These are phyloP conservation scores for Nepenthes alata DNA, from an alignment of 179 eudicot genomes.

Conservation along the genomic window DNA sequence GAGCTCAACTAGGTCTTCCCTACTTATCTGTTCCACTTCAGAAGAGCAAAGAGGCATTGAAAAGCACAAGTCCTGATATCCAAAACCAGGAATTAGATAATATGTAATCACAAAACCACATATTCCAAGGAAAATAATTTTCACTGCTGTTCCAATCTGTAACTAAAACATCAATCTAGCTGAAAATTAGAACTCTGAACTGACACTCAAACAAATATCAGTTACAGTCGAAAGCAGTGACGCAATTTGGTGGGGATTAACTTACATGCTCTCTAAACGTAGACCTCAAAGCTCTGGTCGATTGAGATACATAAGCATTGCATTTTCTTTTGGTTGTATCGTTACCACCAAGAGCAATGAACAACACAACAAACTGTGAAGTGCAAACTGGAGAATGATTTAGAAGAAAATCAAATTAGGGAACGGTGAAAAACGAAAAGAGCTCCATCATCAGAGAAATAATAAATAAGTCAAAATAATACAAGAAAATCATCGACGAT, in stretches of 20 bases:
- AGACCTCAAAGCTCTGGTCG: conserved; percentile 77
- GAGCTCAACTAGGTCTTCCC: conserved; percentile 89
- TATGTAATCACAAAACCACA: not conserved
- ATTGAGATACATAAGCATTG: conserved; percentile 74
- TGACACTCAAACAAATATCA: not conserved
- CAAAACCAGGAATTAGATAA: conserved; percentile 1
- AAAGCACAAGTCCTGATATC: conserved; percentile 55
- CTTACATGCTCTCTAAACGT: conserved; percentile 83
- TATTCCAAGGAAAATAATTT: not conserved
- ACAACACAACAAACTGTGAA: conserved; percentile 75
- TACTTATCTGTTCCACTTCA: conserved; percentile 57
- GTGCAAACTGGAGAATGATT: conserved; percentile 52
- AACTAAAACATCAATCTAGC: too few relatives aligned
- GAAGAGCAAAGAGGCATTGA: conserved; percentile 79
- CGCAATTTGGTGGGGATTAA: not conserved
- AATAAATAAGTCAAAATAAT: too few relatives aligned
- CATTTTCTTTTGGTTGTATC: conserved; percentile 42
- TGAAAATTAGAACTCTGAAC: not conserved
- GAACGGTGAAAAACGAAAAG: not conserved
- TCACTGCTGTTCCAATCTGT: too few relatives aligned
- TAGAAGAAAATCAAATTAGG: conserved; percentile 4
- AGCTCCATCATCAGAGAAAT: too few relatives aligned
- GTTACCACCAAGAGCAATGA: conserved; percentile 41
- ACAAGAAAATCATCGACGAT: too few relatives aligned
- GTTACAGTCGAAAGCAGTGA: not conserved